Base-by-base conservation (phyloP, 2,329 filamentous ascomycete genomes). In the Periconia sp. region DNA sequence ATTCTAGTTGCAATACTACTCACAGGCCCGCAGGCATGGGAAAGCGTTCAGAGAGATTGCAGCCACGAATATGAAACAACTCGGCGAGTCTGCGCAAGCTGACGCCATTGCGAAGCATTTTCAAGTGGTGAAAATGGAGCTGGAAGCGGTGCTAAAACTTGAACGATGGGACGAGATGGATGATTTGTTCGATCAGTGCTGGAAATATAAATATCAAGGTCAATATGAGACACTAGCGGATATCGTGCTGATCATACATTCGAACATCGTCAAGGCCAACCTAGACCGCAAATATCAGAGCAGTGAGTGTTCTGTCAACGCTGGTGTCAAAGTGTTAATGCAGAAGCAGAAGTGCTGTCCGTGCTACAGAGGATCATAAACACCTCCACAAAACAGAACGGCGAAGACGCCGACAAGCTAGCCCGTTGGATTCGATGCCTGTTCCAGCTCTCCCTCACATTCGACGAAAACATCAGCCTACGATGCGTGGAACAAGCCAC, bases 341-440 rank as follows among this genome's bases (percentile, higher is more conserved):
- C 6, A 2, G 2, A 20, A 41, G n/a, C 45, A 72, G 68, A 64
- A 41, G 49, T 68, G 13, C 45, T 73, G 19, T 61, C 57, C 8
- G 62, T 66, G 14, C 77, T 92, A 53, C 82, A 87, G 45, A 82
- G 85, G 55, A 85, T 92, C 54, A 83, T 94, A 64, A 88, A 90
- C 63, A 78, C 85, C 45, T 85, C 88, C 17, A 88, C 84, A 73
- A 77, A 73, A 1, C 71, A 85, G 1, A 80, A 85, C 17, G 64
- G 72, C 0, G 84, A 86, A 11, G 81, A 88, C 56, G 77, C 79
- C 5, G 66, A 70, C 1, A 86, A 85, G 61, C 77, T 95, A 1
- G 83, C 89, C 8, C 88, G 88, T 62, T 96, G 94, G 77, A 82
- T 93, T 44, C 84, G 90, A 1, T 92, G 89, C 62, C 78, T 94